Base-by-base conservation (phyloP, 306 rosid genomes). In the Fagus sylvatica region DNA sequence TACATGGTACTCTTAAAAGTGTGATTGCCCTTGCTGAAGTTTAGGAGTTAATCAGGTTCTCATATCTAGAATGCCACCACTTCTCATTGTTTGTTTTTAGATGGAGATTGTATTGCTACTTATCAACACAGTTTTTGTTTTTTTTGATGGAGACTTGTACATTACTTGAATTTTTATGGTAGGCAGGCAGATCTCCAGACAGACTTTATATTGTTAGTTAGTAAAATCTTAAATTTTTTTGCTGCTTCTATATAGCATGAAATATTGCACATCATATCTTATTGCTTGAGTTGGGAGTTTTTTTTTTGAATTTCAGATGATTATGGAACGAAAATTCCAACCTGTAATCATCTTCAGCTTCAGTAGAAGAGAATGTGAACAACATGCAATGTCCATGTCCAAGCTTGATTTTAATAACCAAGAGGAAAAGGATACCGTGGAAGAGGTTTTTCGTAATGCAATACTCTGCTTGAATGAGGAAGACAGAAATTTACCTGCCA, bases 331-430 rank as follows among this genome's bases (percentile, higher is more conserved):
- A 69, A 94, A 85, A 79, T 94, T 94, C 85, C 97, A 94, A 86
- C 98, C 98, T 19, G 98, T 94, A 64, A 94, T 94, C 73, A 87
- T 94, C 70, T 94, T 94, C 82, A 94, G 98, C 90, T 94, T 92
- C 83, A 92, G 98, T 80, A 89, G 98, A 85, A 92, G 96, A 85
- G 98, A 94, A 81, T 89, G 94, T 82, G 98, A 94, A 82, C 96
- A 92, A 72, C 98, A 94, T 83, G 98, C 97, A 34, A 92, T 94
- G 97, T 82, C 95, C 51, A 92, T 95, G 98, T 83, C 97, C 80
- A 95, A 95, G 86, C 98, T 95, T 65, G 98, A 95, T 85, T 91
- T 95, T 72, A 95, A 95, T 82, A 87, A 80, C 78, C 79, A 87
- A 77, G 98, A 91, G 46, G 98, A 95, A 74, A 91, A 93, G 84